Base-by-base conservation (phyloP, 1,284 basidiomycete species). In the Naganishia albida region DNA sequence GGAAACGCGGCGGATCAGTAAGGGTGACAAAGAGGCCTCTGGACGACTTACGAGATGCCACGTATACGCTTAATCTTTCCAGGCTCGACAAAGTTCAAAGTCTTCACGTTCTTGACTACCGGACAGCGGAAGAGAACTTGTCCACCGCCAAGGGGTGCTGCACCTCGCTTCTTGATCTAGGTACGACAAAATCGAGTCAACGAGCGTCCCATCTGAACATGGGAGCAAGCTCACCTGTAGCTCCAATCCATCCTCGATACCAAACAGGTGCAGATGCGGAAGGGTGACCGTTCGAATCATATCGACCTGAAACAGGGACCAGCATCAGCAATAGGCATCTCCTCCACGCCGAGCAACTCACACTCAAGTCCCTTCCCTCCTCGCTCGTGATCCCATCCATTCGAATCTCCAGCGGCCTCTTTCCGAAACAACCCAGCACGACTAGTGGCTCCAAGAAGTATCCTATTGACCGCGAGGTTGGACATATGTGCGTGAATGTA, bases 41-140 rank as follows among this genome's bases (percentile, higher is more conserved):
- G 46, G 15, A 42, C 4, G 13, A 84, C 91, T 72, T 75, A 95
- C 87, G 96, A 90, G 51, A 99, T 90, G 23, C 96, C 96, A 65
- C 96, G 85, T 78, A 99, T 97, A 72, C 93, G 87, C 76, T 90
- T 91, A 69, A 99, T 88, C 75, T 89, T 89, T 1, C 96, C 96
- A 7, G 87, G 83, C 28, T 95, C 90, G 1, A 91, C 85, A 72
- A 99, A 98, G 72, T 98, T 90, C 64, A 99, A 75, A 0, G 91
- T 93, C 73, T 93, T 94, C 52, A 93, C 85, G 70, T 90, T 87
- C 71, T 93, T 91, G 8, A 98, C 86, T 13, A 92, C 81, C 0
- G 96, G 94, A 70, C 93, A 98, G n/a, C 91, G 79, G 74, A 99
- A 95, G 67, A 93, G 88, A 12, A 93, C 84, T 80, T 95, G 91